A percentile compares a stretch with the other conserved stretches of the same genome.
These are phyloP conservation scores for Aspergillus mulundensis DNA, from an alignment of 495 filamentous ascomycete species.

Conservation along the genomic window DNA sequence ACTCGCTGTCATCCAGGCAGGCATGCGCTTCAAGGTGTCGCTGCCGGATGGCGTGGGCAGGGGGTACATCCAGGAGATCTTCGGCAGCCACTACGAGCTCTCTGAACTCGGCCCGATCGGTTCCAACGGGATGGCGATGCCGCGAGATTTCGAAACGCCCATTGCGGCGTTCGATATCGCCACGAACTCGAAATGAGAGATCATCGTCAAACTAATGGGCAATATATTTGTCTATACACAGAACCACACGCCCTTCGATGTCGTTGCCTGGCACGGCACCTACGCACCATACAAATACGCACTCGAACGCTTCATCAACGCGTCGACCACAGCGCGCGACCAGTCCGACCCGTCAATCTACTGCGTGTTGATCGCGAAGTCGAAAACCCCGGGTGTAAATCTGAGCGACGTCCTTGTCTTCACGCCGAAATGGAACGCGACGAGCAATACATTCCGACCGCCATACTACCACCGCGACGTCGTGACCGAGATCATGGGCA, in stretches of 20 bases:
- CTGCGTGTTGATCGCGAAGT: background rate
- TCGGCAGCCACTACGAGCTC: conserved; percentile 43
- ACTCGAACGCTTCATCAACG: background rate
- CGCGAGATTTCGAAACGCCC: conserved; percentile 45
- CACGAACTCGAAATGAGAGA: conserved; percentile 36
- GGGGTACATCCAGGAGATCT: conserved; percentile 48
- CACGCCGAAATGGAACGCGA: background rate
- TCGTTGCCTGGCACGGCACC: conserved; percentile 51
- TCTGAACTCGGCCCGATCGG: conserved; percentile 48
- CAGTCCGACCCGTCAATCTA: background rate
- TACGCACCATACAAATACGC: conserved; percentile 23
- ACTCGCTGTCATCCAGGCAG: conserved; percentile 44
- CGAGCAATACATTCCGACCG: background rate
- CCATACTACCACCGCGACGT: no score
- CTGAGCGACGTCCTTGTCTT: background rate
- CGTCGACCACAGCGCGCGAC: background rate
- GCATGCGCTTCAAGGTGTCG: conserved; percentile 43
- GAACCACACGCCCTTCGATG: conserved; percentile 48
- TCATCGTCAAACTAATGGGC: conserved; percentile 46
- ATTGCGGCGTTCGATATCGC: conserved; percentile 40
- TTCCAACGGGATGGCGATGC: conserved; percentile 46
- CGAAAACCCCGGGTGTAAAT: background rate
- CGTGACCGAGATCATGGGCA: no score
- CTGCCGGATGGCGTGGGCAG: conserved; percentile 42
- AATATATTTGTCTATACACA: conserved; percentile 46